Percentiles rank a stretch among this genome's conserved stretches.
phyloP scores from a whole-genome alignment of 768 basidiomycete genomes.

The Serendipita sp. region DNA sequence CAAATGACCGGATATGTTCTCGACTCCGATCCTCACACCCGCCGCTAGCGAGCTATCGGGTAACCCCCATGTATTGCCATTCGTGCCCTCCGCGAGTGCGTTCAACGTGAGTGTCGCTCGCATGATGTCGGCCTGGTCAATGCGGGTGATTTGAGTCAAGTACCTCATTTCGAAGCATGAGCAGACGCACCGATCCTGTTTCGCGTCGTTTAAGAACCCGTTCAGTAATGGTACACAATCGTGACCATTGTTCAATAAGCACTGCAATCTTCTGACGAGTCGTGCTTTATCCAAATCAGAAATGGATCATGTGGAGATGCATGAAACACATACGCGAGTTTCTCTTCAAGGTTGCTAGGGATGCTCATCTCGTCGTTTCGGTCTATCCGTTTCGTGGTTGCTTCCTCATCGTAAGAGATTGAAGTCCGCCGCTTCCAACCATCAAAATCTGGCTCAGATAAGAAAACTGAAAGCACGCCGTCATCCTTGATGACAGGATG shows the following conservation, averaged over 20 bases:
- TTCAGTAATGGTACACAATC: constrained; percentile 74
- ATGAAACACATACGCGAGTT: constrained; percentile 41
- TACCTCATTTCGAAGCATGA: constrained; percentile 14
- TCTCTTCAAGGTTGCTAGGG: constrained; percentile 83
- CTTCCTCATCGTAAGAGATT: constrained; percentile 79
- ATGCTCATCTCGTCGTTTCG: constrained; percentile 81
- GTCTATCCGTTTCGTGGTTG: constrained; percentile 60
- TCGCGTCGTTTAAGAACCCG: constrained; percentile 80
- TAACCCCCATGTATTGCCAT: constrained; percentile 66
- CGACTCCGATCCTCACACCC: constrained; percentile 60
- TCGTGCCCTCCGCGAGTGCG: constrained; percentile 53
- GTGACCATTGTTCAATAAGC: constrained; percentile 84
- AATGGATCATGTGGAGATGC: not conserved
- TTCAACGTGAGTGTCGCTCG: constrained; percentile 70
- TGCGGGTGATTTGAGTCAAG: too few species aligned
- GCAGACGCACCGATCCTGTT: constrained; percentile 67
- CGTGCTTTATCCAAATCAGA: constrained; percentile 29
- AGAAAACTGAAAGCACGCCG: constrained; percentile 62
- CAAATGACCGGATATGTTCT: constrained; percentile 47
- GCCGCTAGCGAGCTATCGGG: constrained; percentile 67
- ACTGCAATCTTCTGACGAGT: constrained; percentile 61
- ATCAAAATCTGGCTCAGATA: constrained; percentile 74
- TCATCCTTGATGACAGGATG: constrained; percentile 88
- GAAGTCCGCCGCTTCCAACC: constrained; percentile 66
- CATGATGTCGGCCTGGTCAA: constrained; percentile 69